Evolutionary conservation across 345 rosid genomes (phyloP), one percentile per base, ranked within the genome.

Genomic region (Aquilaria sinensis): DNA sequence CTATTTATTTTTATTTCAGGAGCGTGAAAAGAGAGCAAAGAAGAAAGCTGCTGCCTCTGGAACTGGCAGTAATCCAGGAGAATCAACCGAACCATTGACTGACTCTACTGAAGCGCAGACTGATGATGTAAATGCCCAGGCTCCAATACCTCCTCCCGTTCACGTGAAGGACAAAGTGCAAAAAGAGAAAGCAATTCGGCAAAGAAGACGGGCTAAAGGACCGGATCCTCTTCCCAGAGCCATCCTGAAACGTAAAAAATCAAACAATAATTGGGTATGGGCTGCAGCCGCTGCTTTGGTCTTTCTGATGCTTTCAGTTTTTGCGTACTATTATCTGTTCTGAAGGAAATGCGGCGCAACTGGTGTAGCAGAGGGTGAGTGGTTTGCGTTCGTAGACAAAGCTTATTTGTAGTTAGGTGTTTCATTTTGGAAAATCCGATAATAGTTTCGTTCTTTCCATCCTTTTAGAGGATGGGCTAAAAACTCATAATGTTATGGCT

Each of bases 11-110:
- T 37, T 69, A 53, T 68, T 67, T 65, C 96, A 94, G 99, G 97
- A 83, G 16, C 89, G 74, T 41, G 97, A 88, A 73, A 94, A 82
- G 92, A 86, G 82, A 53, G 78, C 83, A 56, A 94, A 85, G 87
- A 90, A 85, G 90, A 90, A 88, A 69, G 81, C 78, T 5, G 78
- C 69, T 47, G 64, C 70, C 48, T 65, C 77, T 37, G 41, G 56
- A 53, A 51, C 77, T 63, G 74, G 74, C 23, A 12, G 59, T 30
- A 73, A 70, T 53, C 55, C 65, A 0, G 98, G 86, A 66, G 87
- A 83, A 64, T 59, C 63, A 47, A 41, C 73, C 48, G 93, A 83
- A 65, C 72, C 66, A 16, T 67, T 55, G 53, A 76, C 72, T 4
- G 99, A 81, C 72, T 74, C 71, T 32, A 74, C 73, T 2, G 96